phyloP scores from a whole-genome alignment of 2,329 filamentous ascomycete genomes.

The Ascochyta koolunga region DNA sequence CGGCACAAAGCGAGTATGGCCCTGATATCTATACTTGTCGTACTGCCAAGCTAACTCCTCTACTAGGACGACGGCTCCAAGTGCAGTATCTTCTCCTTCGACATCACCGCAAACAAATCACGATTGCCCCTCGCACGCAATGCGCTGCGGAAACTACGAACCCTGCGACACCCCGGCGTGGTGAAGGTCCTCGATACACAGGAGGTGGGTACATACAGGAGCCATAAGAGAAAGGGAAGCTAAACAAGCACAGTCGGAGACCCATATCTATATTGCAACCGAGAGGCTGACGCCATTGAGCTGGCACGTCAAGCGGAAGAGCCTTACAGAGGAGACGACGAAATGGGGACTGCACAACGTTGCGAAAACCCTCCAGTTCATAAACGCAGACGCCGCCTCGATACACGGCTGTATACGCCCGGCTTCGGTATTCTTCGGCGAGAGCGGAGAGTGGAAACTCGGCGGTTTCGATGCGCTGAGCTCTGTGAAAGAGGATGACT shows the following conservation, averaged over 20 bases:
- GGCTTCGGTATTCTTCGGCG: constrained; percentile 88
- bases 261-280: constrained; percentile 94
- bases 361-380: constrained; percentile 93
- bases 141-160: constrained; percentile 90
- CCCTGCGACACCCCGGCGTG: constrained; percentile 90
- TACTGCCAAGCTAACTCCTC: constrained; percentile 26
- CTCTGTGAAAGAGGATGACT: constrained; percentile 94
- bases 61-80: constrained; percentile 86
- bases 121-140: constrained; percentile 88
- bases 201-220: constrained; percentile 64
- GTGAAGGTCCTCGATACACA: constrained; percentile 93
- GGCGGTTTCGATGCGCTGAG: constrained; percentile 93
- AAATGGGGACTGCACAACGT: constrained; percentile 95
- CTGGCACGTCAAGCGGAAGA: constrained; percentile 90
- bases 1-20: constrained; percentile 80
- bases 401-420: constrained; percentile 88
- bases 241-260: constrained; percentile 71
- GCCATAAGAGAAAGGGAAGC: not conserved
- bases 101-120: constrained; percentile 79
- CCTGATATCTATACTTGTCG: constrained; percentile 20
- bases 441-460: constrained; percentile 97
- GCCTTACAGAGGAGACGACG: constrained; percentile 85
- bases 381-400: constrained; percentile 90
- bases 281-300: constrained; percentile 85
- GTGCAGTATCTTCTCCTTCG: constrained; percentile 97